Evolutionary conservation across 352 stramenopile genomes (phyloP).

Genomic region (Phytophthora citricola): DNA sequence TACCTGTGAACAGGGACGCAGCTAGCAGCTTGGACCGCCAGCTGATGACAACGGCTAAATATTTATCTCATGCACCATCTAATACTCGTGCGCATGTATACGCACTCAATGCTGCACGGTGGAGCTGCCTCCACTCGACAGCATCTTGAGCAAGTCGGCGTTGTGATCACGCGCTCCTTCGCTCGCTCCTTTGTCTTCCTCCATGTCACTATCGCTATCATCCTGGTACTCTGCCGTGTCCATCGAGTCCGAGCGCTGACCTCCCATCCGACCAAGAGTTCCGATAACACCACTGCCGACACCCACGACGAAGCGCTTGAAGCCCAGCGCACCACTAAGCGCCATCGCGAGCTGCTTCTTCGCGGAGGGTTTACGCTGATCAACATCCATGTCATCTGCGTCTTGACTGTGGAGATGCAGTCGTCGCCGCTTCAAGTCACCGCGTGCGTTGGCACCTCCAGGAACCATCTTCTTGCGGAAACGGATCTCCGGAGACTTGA

Average conservation of each 20-base stretch:
- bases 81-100: slow-evolving; percentile 8
- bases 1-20: slow-evolving; percentile 7
- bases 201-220: slow-evolving; percentile 49
- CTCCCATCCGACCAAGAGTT: slow-evolving; percentile 35
- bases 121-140: slow-evolving; percentile 46
- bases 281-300: slow-evolving; percentile 41
- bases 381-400: slow-evolving; percentile 32
- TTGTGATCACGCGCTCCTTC: slow-evolving; percentile 23
- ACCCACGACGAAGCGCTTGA: slow-evolving; percentile 43
- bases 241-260: slow-evolving; percentile 38
- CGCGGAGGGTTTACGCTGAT: slow-evolving; percentile 32
- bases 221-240: slow-evolving; percentile 40
- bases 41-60: slow-evolving; percentile 30
- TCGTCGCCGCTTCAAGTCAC: slow-evolving; percentile 65
- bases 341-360: slow-evolving; percentile 42
- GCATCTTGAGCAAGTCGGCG: slow-evolving; percentile 60
- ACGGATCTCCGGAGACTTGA: slow-evolving; percentile 80
- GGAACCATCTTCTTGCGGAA: slow-evolving; percentile 59
- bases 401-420: slow-evolving; percentile 52
- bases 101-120: slow-evolving; percentile 32
- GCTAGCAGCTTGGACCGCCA: neutral
- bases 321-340: slow-evolving; percentile 36
- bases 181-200: slow-evolving; percentile 30
- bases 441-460: slow-evolving; percentile 45
- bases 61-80: slow-evolving; percentile 22